Evolutionary conservation across 2,329 filamentous ascomycete species (phyloP).

Genomic region (Acrodontium crateriforme): DNA sequence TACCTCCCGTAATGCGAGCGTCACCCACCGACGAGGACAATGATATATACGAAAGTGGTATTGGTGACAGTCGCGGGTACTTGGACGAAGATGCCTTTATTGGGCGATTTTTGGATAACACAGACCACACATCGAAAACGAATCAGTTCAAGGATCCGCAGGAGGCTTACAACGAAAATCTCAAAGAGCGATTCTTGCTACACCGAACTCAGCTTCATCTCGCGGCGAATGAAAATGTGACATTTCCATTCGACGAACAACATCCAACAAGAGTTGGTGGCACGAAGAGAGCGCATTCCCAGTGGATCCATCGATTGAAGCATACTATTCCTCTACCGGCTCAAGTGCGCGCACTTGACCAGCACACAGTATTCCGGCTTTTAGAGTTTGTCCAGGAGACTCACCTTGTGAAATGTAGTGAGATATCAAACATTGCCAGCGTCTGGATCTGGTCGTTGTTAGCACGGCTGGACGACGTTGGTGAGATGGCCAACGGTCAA

Average conservation of each 20-base stretch:
- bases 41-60: constrained; percentile 35
- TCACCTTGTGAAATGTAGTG: constrained; percentile 47
- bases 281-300: constrained; percentile 38
- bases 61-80: constrained; percentile 46
- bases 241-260: no score
- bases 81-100: constrained; percentile 72
- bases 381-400: constrained; percentile 45
- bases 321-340: constrained; percentile 33
- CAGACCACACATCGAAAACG: constrained; percentile 16
- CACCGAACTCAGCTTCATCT: constrained; percentile 50
- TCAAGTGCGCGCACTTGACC: constrained; percentile 43
- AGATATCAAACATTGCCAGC: constrained; percentile 53
- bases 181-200: constrained; percentile 50
- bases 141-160: constrained; percentile 31
- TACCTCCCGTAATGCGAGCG: constrained; percentile 14
- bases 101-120: constrained; percentile 37
- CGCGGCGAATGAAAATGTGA: no score
- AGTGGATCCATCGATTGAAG: constrained; percentile 36
- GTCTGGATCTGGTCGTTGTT: constrained; percentile 78
- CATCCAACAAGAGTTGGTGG: no score
- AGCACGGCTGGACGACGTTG: constrained; percentile 52
- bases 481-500: constrained; percentile 61
- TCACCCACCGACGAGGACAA: constrained; percentile 20
- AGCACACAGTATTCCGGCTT: constrained; percentile 51
- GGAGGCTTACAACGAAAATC: constrained; percentile 52